Evolutionary conservation across 2,329 filamentous ascomycete species (phyloP).

Genomic region (Knoxdaviesia capensis): DNA sequence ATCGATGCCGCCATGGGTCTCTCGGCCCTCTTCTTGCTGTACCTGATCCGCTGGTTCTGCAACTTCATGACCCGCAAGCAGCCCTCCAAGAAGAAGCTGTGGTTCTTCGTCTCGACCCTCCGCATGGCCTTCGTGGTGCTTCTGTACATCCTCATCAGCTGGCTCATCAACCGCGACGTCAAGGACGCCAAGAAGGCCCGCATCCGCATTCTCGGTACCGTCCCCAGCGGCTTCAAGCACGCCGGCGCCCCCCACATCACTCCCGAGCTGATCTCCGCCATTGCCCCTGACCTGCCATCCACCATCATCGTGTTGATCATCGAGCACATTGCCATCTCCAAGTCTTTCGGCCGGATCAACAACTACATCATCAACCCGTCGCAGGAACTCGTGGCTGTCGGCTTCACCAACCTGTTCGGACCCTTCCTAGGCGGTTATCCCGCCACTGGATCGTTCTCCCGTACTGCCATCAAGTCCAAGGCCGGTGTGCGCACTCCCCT

Average conservation of each 20-base stretch:
- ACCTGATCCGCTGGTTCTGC: slow-evolving; percentile 42
- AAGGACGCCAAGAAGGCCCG: slow-evolving; percentile 26
- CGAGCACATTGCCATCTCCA: slow-evolving; percentile 92
- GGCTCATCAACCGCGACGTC: slow-evolving; percentile 43
- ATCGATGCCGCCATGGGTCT: slow-evolving; percentile 59
- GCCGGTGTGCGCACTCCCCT: slow-evolving; percentile 84
- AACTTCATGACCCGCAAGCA: slow-evolving; percentile 43
- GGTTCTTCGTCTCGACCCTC: slow-evolving; percentile 62
- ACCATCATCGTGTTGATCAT: slow-evolving; percentile 88
- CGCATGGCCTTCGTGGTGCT: slow-evolving; percentile 65
- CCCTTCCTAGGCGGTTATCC: slow-evolving; percentile 77
- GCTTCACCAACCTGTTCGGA: slow-evolving; percentile 72
- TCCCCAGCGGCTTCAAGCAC: slow-evolving; percentile 53
- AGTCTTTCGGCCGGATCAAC: slow-evolving; percentile 89
- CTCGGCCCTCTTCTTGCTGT: slow-evolving; percentile 46
- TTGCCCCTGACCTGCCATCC: slow-evolving; percentile 56
- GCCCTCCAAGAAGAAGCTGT: slow-evolving; percentile 45
- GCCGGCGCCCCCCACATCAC: slow-evolving; percentile 54
- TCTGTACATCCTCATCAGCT: slow-evolving; percentile 61
- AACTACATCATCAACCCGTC: slow-evolving; percentile 93
- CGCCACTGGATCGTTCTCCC: slow-evolving; percentile 85
- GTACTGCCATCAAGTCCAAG: slow-evolving; percentile 94
- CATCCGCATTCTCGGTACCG: slow-evolving; percentile 44
- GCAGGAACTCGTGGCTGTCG: slow-evolving; percentile 88
- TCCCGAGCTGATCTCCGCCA: slow-evolving; percentile 41